Evolutionary conservation across 2,329 filamentous ascomycete species (phyloP).

Genomic region (Monosporascus sp.): DNA sequence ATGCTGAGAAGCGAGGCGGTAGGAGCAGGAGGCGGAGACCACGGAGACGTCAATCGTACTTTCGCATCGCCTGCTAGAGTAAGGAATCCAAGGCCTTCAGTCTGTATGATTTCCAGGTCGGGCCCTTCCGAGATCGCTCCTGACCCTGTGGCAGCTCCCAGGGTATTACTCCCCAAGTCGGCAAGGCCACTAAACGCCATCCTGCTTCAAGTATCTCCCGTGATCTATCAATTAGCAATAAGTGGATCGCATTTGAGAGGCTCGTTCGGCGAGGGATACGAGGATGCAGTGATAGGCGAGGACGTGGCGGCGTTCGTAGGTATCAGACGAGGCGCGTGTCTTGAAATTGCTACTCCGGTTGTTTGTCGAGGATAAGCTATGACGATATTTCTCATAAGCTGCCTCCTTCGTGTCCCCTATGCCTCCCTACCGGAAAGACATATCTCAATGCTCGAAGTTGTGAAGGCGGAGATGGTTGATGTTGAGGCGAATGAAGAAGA

Average conservation of each 20-base stretch:
- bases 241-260: background rate
- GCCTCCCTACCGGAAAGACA: too few relatives aligned
- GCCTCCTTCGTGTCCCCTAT: too few relatives aligned
- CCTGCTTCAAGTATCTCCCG: background rate
- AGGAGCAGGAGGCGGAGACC: constrained; percentile 69
- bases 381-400: too few relatives aligned
- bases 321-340: too few relatives aligned
- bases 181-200: constrained; percentile 15
- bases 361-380: too few relatives aligned
- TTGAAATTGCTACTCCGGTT: too few relatives aligned
- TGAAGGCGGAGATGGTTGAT: too few relatives aligned
- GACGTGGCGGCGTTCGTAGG: background rate
- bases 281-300: background rate
- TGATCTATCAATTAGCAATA: background rate
- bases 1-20: constrained; percentile 81
- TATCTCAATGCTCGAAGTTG: too few relatives aligned
- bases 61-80: constrained; percentile 76
- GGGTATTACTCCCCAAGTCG: constrained; percentile 17
- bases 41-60: constrained; percentile 72
- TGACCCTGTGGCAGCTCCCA: constrained; percentile 16
- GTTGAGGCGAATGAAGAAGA: too few relatives aligned
- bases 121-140: constrained; percentile 44
- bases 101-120: constrained; percentile 72
- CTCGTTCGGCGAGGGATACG: background rate
- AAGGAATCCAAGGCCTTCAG: constrained; percentile 81